Evolutionary conservation across 202 grass and related monocot species (phyloP), one percentile per base, ranked within the genome.

Genomic region (Carex sylvatica): DNA sequence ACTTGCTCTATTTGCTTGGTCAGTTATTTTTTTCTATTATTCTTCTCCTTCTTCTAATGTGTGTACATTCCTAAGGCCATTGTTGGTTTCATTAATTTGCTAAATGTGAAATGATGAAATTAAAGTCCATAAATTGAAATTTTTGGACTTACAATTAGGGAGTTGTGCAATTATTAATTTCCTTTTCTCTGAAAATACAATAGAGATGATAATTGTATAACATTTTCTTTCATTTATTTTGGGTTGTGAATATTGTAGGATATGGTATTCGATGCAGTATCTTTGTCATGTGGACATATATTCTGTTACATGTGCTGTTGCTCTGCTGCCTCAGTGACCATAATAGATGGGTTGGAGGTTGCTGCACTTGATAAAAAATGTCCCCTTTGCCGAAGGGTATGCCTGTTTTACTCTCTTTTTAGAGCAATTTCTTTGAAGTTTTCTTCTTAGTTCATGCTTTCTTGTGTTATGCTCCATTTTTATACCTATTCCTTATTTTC

Each of bases 1-100:
- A 94, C 90, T 28, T 94, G 91, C 61, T 87, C 94, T 3, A 92
- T 97, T 83, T 97, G 94, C 83, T 88, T 97, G 91, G 94, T 92
- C 51, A 87, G 94, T 82, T 81, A 3, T 13, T 70, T 80, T 13
- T 62, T 78, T 31, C 73, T 10, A 42, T 42, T 42, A 6, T 42
- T 42, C 35, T 36, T 7, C 16, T 44, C 10, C 36, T 44, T 22
- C 12, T 69, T 42, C 30, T 36, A 36, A 12, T 14, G 8, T 8
- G 8, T 8, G 30, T 65, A n/a, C 31, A 18, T 68, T 28, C 4
- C 18, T 31, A 70, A 75, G 36, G 70, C 90, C 73, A 33, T 4
- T 33, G 15, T 35, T 19, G 19, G 20, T 80, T 20, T 15, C 5
- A 16, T 18, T 23, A 31, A 28, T 15, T 74, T 81, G 46, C 4